Base-by-base conservation (phyloP, 1,284 basidiomycete species). In the Leccinum subatratum region DNA sequence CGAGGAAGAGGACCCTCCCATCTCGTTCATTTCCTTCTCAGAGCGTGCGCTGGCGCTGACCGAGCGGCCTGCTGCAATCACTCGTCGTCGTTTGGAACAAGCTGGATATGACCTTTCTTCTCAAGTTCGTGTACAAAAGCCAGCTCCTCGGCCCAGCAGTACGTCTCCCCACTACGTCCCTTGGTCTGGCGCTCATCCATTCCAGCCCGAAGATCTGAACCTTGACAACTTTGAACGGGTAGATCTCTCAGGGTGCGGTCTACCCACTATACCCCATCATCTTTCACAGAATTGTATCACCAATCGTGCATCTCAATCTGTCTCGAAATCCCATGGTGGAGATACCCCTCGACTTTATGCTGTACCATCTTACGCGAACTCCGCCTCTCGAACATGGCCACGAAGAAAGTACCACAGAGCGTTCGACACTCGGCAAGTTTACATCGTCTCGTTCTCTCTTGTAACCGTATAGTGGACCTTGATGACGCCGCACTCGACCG, bases 251-350 rank as follows among this genome's bases (percentile, higher is more conserved):
- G 91, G 89, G 1, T 86, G 90, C 64, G 89, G 93, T 72, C 82
- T 99, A 16, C 91, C 93, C 68, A 93, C 95, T 30, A 92, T 99
- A 60, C 97, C 97, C 97, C 2, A 91, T 97, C 71, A 84, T 91
- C 68, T 83, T 98, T 5, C 95, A 99, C 77, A 84, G 88, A 67
- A 90, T 95, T 70, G 95, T 96, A 3, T 88, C 93, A 72, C 87
- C 87, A 62, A 95, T 99, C 73, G 83, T 93, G 71, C 90, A 86
- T 63, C 89, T 99, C 67, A 94, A 95, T 72, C 85, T 99, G 8
- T 96, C 95, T 3, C 88, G 92, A 67, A 99, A 99, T 75, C 95
- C 96, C 1, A 95, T 97, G 86, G 87, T 96, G 64, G 96, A 99
- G 77, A 90, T 99, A 45, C 97, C 97, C 0, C 87, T 94, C 62